A percentile compares a stretch with the other conserved stretches of the same genome.
Conservation (phyloP, 345 rosid genomes). For the Eucalyptus globulus region DNA sequence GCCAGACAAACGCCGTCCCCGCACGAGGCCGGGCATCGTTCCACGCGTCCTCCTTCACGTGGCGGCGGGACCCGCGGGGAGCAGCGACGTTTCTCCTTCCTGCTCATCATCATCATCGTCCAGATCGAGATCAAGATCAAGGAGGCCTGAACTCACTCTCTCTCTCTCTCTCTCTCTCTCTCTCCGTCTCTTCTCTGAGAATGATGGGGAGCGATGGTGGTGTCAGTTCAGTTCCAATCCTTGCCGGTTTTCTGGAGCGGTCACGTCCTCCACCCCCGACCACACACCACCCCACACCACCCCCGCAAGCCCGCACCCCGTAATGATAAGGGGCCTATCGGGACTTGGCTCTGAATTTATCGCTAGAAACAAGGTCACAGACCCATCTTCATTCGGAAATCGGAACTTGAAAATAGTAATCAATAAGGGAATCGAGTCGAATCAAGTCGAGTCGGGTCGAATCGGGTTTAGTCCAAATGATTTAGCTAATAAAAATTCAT, state of each 20-base stretch:
- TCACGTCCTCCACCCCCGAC: neutral
- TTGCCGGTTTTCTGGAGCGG: neutral
- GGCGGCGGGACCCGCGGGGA: neutral
- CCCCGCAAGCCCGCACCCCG: neutral
- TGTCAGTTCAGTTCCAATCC: neutral
- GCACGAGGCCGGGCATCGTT: neutral
- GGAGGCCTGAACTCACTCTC: neutral
- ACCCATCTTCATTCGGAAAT: neutral
- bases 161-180: neutral
- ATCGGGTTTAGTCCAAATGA: accelerated
- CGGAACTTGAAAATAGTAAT: neutral
- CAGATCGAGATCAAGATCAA: neutral
- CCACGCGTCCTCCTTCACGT: neutral
- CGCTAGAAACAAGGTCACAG: neutral
- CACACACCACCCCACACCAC: neutral
- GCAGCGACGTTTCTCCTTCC: neutral
- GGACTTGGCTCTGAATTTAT: neutral
- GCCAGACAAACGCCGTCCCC: neutral
- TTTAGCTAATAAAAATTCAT: neutral
- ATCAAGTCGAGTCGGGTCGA: too few species aligned
- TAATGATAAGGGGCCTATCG: neutral
- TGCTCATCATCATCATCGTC: neutral
- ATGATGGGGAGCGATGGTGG: neutral
- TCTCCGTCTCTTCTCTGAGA: neutral
- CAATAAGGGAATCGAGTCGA: neutral